A percentile compares a stretch with the other conserved stretches of the same genome.
These are phyloP conservation scores for Pleurotus sapidus DNA, from an alignment of 768 basidiomycete genomes.

Conservation along the genomic window DNA sequence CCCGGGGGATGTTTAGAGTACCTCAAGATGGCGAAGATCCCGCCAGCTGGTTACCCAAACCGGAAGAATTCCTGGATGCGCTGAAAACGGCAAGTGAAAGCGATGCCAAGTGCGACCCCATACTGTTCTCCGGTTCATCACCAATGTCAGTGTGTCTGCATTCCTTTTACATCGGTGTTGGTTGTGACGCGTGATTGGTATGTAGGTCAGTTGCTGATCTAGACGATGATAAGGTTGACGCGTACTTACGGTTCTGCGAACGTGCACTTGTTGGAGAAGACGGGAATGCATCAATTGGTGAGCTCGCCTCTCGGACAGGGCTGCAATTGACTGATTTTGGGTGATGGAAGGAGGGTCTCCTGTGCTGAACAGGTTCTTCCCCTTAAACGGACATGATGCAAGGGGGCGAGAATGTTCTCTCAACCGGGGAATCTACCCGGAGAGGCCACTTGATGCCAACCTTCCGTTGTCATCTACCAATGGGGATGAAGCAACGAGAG, in stretches of 20 bases:
- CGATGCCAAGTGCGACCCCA: slow-evolving; percentile 23
- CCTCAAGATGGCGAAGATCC: slow-evolving; percentile 51
- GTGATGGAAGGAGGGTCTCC: slow-evolving; percentile 17
- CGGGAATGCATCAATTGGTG: slow-evolving; percentile 22
- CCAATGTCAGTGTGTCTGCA: slow-evolving; percentile 39
- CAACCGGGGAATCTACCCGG: slow-evolving; percentile 2
- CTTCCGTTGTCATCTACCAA: slow-evolving; percentile 9
- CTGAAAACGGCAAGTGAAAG: slow-evolving; percentile 35
- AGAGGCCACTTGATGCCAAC: slow-evolving; percentile 11
- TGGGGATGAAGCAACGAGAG: slow-evolving; percentile 9
- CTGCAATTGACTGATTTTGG: slow-evolving; percentile 10
- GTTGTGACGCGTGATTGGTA: slow-evolving; percentile 4
- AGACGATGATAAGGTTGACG: slow-evolving; percentile 50
- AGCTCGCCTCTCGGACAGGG: slow-evolving; percentile 8
- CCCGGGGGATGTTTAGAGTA: slow-evolving; percentile 27
- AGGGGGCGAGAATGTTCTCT: slow-evolving; percentile 12
- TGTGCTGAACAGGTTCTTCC: slow-evolving; percentile 40
- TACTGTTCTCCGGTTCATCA: slow-evolving; percentile 40
- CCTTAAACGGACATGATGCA: slow-evolving; percentile 21
- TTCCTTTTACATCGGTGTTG: background rate
- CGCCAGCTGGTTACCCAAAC: slow-evolving; percentile 53
- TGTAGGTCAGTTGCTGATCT: slow-evolving; percentile 54
- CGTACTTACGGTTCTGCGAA: slow-evolving; percentile 66
- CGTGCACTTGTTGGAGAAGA: slow-evolving; percentile 32
- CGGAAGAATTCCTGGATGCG: slow-evolving; percentile 43